Percentiles rank a stretch among this genome's conserved stretches.
These are phyloP conservation scores for Carpinus viminea DNA, from an alignment of 306 rosid genomes.

Conservation along the genomic window DNA sequence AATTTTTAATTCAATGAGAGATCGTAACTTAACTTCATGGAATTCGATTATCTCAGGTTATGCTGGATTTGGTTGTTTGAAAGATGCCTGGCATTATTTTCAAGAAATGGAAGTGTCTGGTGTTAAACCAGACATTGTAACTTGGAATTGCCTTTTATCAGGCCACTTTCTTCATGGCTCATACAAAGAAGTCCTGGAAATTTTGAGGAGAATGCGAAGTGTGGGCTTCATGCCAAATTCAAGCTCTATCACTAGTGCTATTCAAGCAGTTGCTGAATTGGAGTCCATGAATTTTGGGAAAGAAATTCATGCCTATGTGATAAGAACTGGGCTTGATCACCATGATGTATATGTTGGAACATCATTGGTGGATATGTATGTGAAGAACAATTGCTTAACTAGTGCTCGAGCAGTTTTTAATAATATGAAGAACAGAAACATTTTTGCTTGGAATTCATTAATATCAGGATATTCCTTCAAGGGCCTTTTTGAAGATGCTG, in stretches of 20 bases:
- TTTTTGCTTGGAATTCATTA: constrained; percentile 68
- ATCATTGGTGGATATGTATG: constrained; percentile 67
- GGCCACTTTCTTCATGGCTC: constrained; percentile 58
- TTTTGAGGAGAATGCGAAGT: constrained; percentile 44
- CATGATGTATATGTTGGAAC: constrained; percentile 59
- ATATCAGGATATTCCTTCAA: constrained; percentile 66
- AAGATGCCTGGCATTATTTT: constrained; percentile 45
- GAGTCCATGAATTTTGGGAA: constrained; percentile 50
- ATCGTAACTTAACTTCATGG: constrained; percentile 60
- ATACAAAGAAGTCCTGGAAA: constrained; percentile 36
- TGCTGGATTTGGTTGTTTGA: constrained; percentile 41
- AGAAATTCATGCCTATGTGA: constrained; percentile 61
- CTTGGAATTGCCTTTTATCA: constrained; percentile 71
- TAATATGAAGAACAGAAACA: constrained; percentile 51
- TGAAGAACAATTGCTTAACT: constrained; percentile 53
- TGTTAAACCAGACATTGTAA: constrained; percentile 63
- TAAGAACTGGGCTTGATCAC: constrained; percentile 49
- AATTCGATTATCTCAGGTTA: constrained; percentile 59
- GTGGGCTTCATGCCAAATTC: constrained; percentile 58
- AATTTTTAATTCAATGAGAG: constrained; percentile 58
- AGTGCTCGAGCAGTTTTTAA: constrained; percentile 48
- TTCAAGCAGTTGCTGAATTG: constrained; percentile 53
- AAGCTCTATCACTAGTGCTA: constrained; percentile 58
- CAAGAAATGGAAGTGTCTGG: constrained; percentile 43
- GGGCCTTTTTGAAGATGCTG: constrained; percentile 53